These are phyloP conservation scores for Magnusiomyces sp. DNA, from an alignment of 1,139 yeast genomes.

Conservation along the genomic window DNA sequence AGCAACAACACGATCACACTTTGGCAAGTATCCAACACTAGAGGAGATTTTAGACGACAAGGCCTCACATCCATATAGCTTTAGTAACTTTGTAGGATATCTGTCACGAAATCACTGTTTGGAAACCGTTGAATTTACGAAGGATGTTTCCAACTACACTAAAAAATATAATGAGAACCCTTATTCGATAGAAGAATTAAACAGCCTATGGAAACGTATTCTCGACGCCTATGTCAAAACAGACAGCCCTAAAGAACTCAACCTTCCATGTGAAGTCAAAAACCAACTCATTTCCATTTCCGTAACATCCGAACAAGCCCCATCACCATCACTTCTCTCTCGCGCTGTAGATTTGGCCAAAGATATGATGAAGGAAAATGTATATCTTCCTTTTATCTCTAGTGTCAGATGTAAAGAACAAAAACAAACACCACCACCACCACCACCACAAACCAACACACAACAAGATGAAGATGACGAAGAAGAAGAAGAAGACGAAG, in stretches of 20 bases:
- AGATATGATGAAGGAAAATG: constrained; percentile 30
- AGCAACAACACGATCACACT: no score
- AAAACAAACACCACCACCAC: background rate
- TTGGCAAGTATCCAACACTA: constrained; percentile 20
- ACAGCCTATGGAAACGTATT: constrained; percentile 26
- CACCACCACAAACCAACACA: background rate
- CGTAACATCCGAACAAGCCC: constrained; percentile 15
- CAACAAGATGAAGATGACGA: background rate
- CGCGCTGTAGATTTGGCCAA: constrained; percentile 23
- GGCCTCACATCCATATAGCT: constrained; percentile 25
- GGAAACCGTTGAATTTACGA: constrained; percentile 31
- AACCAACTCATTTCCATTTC: constrained; percentile 17
- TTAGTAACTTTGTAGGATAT: constrained; percentile 26
- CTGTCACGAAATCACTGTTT: constrained; percentile 29
- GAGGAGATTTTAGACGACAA: constrained; percentile 25
- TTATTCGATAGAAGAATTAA: constrained; percentile 6
- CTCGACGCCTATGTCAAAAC: constrained; percentile 25
- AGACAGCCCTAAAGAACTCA: constrained; percentile 29
- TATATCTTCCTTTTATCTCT: constrained; percentile 21
- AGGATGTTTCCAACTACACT: constrained; percentile 26
- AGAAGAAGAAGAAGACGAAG: no score
- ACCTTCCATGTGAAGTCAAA: constrained; percentile 26
- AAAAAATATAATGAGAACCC: constrained; percentile 1
- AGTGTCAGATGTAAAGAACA: constrained; percentile 3
- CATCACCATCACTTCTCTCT: constrained; percentile 21